These are phyloP conservation scores for Phytomonas sp. DNA, from an alignment of 208 protist species.

Conservation along the genomic window DNA sequence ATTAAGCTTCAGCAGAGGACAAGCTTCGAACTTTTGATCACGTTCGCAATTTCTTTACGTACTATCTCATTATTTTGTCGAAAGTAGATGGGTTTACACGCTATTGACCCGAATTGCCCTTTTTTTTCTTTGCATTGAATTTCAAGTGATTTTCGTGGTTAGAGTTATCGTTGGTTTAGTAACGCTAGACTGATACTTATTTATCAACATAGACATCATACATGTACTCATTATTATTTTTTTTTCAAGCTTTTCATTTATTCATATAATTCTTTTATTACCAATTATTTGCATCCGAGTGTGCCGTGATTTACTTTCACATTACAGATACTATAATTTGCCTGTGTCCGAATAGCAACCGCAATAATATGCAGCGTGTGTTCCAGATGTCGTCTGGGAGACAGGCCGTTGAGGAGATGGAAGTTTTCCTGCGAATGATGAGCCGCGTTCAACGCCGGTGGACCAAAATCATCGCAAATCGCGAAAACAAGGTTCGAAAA, in stretches of 20 bases:
- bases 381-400: slow-evolving; percentile 7
- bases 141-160: not conserved
- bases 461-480: slow-evolving; percentile 38
- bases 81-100: not conserved
- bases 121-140: not conserved
- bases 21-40: not conserved
- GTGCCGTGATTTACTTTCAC: not conserved
- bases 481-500: slow-evolving; percentile 60
- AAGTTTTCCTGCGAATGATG: slow-evolving; percentile 61
- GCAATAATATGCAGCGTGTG: not conserved
- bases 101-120: not conserved
- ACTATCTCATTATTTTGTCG: not conserved
- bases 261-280: not conserved
- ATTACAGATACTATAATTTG: not conserved
- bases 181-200: not conserved
- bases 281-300: not conserved
- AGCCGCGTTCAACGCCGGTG: slow-evolving; percentile 47
- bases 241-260: slow-evolving; percentile 10
- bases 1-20: not conserved
- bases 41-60: not conserved
- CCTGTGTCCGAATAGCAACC: not conserved
- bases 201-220: not conserved
- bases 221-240: slow-evolving; percentile 8
- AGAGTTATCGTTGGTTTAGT: not conserved
- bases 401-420: slow-evolving; percentile 48